Evolutionary conservation across 441 rosid genomes (phyloP), one percentile per base, ranked within the genome.

Genomic region (Adansonia grandidieri): DNA sequence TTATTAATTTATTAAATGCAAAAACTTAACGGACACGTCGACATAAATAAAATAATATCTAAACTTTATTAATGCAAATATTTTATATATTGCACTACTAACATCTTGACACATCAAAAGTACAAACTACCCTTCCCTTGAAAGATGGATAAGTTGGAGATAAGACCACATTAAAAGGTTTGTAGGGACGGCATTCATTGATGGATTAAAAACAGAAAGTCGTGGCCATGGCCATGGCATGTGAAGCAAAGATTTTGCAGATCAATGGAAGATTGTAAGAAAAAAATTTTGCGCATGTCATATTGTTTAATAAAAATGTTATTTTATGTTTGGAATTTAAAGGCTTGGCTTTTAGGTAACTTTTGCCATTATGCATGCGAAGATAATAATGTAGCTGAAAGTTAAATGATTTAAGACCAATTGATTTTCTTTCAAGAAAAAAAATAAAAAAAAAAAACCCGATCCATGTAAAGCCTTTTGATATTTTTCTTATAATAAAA

Each of bases 221-320:
- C 40, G 7, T 47, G 57, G 37, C 9, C 54, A 44, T 19, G 32
- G 54, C 37, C 20, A 17, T 45, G n/a, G 5, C 56, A 47, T 45
- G 72, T 68, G 73, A 68, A 48, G 7, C 45, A 50, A 70, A 68
- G 73, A 68, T 68, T 45, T 47, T 67, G 54, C 7, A 45, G 51
- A 45, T 67, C 54, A 37, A 37, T 64, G 69, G 48, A 37, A 40
- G 48, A 7, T 10, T 64, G 73, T 22, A 47, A 47, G 11, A 45
- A 67, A 14, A 19, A 45, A 45, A 24, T 67, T 66, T 44, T 19
- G 44, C 24, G 60, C 7, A 54, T 71, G 63, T 71, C 47, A 28
- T 13, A 9, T 54, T 71, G 63, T 17, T 71, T 63, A 28, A 28
- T 71, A n/a, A 5, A 4, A 71, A 54, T 37, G 63, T 54, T 54